Percentiles rank a stretch among this genome's conserved stretches.
Conservation (phyloP, 2,329 filamentous ascomycete genomes). For the Helotiales sp. region DNA sequence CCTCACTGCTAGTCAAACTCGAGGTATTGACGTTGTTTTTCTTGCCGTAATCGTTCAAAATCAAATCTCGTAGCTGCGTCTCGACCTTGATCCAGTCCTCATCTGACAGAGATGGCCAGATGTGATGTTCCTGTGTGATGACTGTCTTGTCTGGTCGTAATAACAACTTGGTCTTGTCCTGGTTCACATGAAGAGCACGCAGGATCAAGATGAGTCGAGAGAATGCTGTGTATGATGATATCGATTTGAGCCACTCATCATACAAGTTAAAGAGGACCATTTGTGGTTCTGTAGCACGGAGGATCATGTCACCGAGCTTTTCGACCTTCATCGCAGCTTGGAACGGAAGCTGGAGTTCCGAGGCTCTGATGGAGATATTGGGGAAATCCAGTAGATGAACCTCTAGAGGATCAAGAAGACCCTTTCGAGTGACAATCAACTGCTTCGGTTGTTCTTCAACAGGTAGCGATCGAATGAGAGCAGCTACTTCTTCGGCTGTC, state of each 20-base stretch:
- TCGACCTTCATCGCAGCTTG: slow-evolving; percentile 99
- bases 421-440: slow-evolving; percentile 96
- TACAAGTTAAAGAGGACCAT: slow-evolving; percentile 99
- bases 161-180: slow-evolving; percentile 96
- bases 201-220: slow-evolving; percentile 92
- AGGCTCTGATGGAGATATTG: slow-evolving; percentile 97
- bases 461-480: slow-evolving; percentile 89
- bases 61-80: slow-evolving; percentile 90
- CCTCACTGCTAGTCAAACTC: slow-evolving; percentile 93
- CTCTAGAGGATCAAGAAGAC: slow-evolving; percentile 93
- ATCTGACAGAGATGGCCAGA: slow-evolving; percentile 92
- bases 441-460: slow-evolving; percentile 99
- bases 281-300: slow-evolving; percentile 96
- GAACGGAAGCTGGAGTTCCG: slow-evolving; percentile 95
- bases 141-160: slow-evolving; percentile 96
- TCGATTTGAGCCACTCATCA: slow-evolving; percentile 97
- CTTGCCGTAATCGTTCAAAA: slow-evolving; percentile 98
- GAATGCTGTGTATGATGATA: slow-evolving; percentile 98
- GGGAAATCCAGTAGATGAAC: slow-evolving; percentile 98
- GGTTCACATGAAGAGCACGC: slow-evolving; percentile 93
- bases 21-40: slow-evolving; percentile 99
- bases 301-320: slow-evolving; percentile 98
- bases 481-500: slow-evolving; percentile 98
- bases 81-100: slow-evolving; percentile 99
- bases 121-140: slow-evolving; percentile 97